Base-by-base conservation (phyloP, 768 basidiomycete genomes). In the Xerocomellus chrysenteron region DNA sequence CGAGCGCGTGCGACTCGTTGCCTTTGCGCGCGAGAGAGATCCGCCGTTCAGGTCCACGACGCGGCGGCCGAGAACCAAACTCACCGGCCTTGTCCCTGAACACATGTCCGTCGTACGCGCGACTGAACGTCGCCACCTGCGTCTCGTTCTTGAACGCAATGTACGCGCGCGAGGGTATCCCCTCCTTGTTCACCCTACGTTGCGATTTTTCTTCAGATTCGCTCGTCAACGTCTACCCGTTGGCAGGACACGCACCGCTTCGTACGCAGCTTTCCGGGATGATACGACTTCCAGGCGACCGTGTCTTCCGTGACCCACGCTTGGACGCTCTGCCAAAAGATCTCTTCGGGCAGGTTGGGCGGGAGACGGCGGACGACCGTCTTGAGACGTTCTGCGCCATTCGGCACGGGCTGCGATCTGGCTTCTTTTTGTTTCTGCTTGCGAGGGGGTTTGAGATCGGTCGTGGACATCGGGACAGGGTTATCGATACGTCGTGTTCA, bases 301-400 rank as follows among this genome's bases (percentile, higher is more conserved):
- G 86, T 83, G 36, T 92, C 86, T 17, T 90, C 86, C 1, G 83
- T 79, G 16, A 94, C 88, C 94, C 95, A 98, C 2, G 78, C 68
- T 50, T 85, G 78, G 4, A 94, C 92, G 58, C 90, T 92, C 65
- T 88, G 84, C 96, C 96, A 99, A 74, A 99, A 98, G 51, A 97
- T 74, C 2, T 85, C 85, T 64, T 94, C 94, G 5, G 96, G 96
- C 3, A 99, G 78, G 65, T 94, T 93, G 13, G 95, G 90, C 0
- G 96, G 96, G 5, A 98, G 78, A 39, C 92, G 77, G 42, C 96
- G 85, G 17, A 98, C 87, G 61, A 97, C 81, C 32, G 86, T 86
- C 79, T 99, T 98, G 64, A 94, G 75, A 5, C 89, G 83, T 58
- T 89, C 87, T 5, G 73, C 72, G 19, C 74, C 72, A 19, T 54